Evolutionary conservation across 2,329 filamentous ascomycete genomes (phyloP).

Genomic region (Gremmenia infestans): DNA sequence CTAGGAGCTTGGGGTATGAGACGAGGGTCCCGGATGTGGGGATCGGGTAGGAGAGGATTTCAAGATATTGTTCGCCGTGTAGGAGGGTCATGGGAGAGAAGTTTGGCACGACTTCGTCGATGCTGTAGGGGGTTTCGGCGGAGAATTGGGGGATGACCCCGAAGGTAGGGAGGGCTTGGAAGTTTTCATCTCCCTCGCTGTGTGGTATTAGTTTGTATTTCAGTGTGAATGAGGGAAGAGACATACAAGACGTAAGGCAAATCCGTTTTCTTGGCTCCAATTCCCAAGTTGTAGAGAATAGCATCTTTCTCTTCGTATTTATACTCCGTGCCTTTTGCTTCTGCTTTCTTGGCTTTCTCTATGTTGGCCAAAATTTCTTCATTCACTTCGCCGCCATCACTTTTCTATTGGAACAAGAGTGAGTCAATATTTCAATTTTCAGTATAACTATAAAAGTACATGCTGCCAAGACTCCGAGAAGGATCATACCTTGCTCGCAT

Average conservation of each 20-base stretch:
- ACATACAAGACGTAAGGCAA: constrained; percentile 73
- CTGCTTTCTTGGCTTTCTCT: constrained; percentile 65
- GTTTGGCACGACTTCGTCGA: constrained; percentile 84
- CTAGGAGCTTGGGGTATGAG: constrained; percentile 75
- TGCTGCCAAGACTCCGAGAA: constrained; percentile 4
- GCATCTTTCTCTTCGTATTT: constrained; percentile 80
- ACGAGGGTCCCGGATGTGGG: constrained; percentile 75
- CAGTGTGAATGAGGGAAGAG: background rate
- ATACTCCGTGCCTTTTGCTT: constrained; percentile 71
- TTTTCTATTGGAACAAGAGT: constrained; percentile 25
- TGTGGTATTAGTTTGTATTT: background rate
- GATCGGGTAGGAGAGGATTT: constrained; percentile 86
- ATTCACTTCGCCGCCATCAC: constrained; percentile 37
- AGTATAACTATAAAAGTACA: constrained; percentile 24
- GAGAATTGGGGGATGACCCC: constrained; percentile 94
- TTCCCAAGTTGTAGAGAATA: constrained; percentile 91
- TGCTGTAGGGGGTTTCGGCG: constrained; percentile 71
- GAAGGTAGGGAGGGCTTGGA: constrained; percentile 92
- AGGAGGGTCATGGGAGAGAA: constrained; percentile 98
- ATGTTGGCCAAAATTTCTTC: constrained; percentile 71
- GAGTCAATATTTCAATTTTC: constrained; percentile 21
- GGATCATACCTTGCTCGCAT: constrained; percentile 54
- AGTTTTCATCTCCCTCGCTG: constrained; percentile 80
- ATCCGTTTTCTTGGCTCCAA: constrained; percentile 88
- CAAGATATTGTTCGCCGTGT: constrained; percentile 97